These are phyloP conservation scores for Ascochyta fabae DNA, from an alignment of 2,329 filamentous ascomycete species.

Conservation along the genomic window DNA sequence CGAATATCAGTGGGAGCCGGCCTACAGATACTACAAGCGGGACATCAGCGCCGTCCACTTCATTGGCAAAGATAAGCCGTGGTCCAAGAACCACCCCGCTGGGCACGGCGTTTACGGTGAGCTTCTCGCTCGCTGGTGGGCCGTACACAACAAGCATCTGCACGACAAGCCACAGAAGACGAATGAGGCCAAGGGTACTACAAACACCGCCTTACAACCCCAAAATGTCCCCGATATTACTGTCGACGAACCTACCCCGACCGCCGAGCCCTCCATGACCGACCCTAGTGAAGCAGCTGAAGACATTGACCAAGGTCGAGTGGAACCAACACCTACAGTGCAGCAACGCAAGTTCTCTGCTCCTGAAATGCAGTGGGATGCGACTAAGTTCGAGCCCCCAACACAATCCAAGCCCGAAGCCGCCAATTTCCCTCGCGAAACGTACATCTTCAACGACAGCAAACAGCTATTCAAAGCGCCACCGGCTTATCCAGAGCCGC, in stretches of 20 bases:
- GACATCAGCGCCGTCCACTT: constrained; percentile 93
- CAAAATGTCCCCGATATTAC: constrained; percentile 31
- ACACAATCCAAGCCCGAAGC: constrained; percentile 80
- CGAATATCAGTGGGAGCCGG: constrained; percentile 96
- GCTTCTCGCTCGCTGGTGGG: constrained; percentile 89
- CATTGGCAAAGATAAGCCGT: constrained; percentile 90
- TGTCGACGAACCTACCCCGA: constrained; percentile 38
- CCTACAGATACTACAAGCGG: constrained; percentile 90
- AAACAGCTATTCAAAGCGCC: constrained; percentile 78
- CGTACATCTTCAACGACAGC: constrained; percentile 85
- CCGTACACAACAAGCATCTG: constrained; percentile 89
- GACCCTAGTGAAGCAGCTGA: constrained; percentile 53
- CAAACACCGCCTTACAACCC: constrained; percentile 21
- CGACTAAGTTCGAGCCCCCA: constrained; percentile 62
- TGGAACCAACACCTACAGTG: constrained; percentile 53
- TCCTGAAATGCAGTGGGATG: constrained; percentile 68
- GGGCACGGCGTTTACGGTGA: constrained; percentile 76
- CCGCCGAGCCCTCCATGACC: constrained; percentile 53
- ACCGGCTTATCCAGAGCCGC: constrained; percentile 78
- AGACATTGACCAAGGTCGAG: constrained; percentile 52
- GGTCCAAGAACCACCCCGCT: constrained; percentile 60
- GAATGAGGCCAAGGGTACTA: constrained; percentile 19
- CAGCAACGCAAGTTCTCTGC: constrained; percentile 62
- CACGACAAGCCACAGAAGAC: constrained; percentile 41
- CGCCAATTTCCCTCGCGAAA: constrained; percentile 76